phyloP scores from a whole-genome alignment of 306 rosid genomes.

The Potentilla sterilis region DNA sequence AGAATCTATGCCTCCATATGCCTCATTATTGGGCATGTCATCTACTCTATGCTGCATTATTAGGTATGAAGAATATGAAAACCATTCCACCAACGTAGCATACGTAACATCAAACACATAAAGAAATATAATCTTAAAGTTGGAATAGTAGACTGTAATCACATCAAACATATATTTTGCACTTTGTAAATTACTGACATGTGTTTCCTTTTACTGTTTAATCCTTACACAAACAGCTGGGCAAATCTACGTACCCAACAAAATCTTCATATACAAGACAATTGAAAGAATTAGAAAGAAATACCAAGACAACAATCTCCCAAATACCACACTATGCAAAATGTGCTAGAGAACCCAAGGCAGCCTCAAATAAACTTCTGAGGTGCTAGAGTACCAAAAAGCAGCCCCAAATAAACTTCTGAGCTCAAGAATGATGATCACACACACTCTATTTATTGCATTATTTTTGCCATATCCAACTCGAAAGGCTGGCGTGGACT shows the following conservation, averaged over 20 bases:
- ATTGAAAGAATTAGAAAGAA: constrained; percentile 37
- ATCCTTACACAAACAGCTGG: constrained; percentile 21
- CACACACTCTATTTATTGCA: neutral
- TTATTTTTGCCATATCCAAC: constrained; percentile 46
- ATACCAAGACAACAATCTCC: constrained; percentile 27
- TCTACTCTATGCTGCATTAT: neutral
- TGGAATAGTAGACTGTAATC: neutral
- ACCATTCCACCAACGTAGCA: neutral
- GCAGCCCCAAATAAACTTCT: neutral
- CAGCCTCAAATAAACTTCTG: neutral
- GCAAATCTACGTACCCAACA: constrained; percentile 29
- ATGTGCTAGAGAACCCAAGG: constrained; percentile 21
- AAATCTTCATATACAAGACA: constrained; percentile 46
- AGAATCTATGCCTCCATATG: neutral
- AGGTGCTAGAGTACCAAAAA: constrained; percentile 16
- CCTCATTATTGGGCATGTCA: constrained; percentile 1
- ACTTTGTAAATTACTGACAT: neutral
- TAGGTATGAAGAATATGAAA: neutral
- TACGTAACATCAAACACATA: neutral
- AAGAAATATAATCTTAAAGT: neutral
- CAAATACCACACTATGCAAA: constrained; percentile 30
- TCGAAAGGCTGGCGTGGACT: constrained; percentile 79
- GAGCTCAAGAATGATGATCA: neutral
- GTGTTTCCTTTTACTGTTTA: constrained; percentile 1
- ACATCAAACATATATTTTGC: neutral